These are phyloP conservation scores for Stachybotrys chlorohalonatus DNA, from an alignment of 2,329 filamentous ascomycete genomes.

Conservation along the genomic window DNA sequence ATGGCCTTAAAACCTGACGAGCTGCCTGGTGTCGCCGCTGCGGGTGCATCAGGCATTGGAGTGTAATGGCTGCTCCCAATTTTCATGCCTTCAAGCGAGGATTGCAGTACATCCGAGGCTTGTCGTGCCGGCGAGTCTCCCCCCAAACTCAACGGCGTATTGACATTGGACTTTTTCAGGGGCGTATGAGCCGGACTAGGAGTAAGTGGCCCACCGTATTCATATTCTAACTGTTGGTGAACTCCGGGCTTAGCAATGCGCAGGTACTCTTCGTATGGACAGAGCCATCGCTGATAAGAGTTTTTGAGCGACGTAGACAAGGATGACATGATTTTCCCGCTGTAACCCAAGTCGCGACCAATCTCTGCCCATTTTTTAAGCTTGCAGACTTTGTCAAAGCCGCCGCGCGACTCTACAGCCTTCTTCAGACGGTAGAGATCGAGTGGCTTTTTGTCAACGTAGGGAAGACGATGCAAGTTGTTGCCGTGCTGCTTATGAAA, in stretches of 20 bases:
- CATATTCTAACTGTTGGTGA: slow-evolving; percentile 88
- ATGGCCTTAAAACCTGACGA: slow-evolving; percentile 35
- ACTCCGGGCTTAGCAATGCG: slow-evolving; percentile 86
- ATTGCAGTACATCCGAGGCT: slow-evolving; percentile 44
- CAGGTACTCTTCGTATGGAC: slow-evolving; percentile 93
- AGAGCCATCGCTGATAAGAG: slow-evolving; percentile 93
- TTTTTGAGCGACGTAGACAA: slow-evolving; percentile 96
- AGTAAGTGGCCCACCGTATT: slow-evolving; percentile 87
- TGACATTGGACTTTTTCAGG: slow-evolving; percentile 54
- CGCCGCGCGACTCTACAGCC: slow-evolving; percentile 86
- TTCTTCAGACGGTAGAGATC: slow-evolving; percentile 96
- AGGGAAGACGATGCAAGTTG: slow-evolving; percentile 87
- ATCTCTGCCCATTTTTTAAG: slow-evolving; percentile 99
- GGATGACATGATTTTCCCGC: slow-evolving; percentile 99
- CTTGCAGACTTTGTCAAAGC: slow-evolving; percentile 95
- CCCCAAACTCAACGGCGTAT: slow-evolving; percentile 48
- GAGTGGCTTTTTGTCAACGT: slow-evolving; percentile 93
- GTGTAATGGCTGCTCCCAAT: slow-evolving; percentile 39
- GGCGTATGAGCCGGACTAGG: slow-evolving; percentile 63
- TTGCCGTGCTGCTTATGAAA: slow-evolving; percentile 96
- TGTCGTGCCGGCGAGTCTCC: slow-evolving; percentile 59
- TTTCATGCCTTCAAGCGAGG: slow-evolving; percentile 33
- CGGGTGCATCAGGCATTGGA: slow-evolving; percentile 36
- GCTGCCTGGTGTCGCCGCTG: slow-evolving; percentile 21
- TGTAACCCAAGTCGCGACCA: slow-evolving; percentile 90